These are phyloP conservation scores for Cryptococcus sp. DNA, from an alignment of 1,284 basidiomycete species.

Conservation along the genomic window DNA sequence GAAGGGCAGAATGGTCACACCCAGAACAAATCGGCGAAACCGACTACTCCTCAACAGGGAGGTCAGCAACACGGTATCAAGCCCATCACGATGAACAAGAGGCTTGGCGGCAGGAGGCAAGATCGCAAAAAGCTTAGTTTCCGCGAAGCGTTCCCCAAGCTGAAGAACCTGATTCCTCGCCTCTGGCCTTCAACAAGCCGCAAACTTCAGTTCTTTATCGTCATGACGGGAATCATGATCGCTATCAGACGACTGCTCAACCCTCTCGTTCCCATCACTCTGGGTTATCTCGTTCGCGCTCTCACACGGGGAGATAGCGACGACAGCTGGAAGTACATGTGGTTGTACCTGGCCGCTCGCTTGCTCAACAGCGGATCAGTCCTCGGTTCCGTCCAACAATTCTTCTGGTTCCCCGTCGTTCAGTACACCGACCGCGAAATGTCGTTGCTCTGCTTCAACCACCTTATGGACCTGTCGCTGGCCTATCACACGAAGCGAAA, in stretches of 20 bases:
- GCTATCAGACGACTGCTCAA: conserved; percentile 34
- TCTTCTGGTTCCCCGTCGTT: conserved; percentile 95
- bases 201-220: conserved; percentile 38
- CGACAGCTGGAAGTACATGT: conserved; percentile 37
- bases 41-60: conserved; percentile 2
- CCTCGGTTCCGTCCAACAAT: conserved; percentile 86
- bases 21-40: conserved; percentile 1
- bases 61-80: conserved; percentile 6
- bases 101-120: conserved; percentile 41
- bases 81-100: conserved; percentile 41
- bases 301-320: conserved; percentile 17
- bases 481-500: conserved; percentile 93
- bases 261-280: conserved; percentile 34
- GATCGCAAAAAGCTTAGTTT: conserved; percentile 34
- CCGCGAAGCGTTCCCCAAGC: conserved; percentile 34
- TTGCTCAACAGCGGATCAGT: conserved; percentile 52
- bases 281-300: conserved; percentile 39
- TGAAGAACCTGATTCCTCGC: conserved; percentile 38
- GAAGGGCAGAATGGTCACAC: conserved; percentile 5
- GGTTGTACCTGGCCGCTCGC: conserved; percentile 35
- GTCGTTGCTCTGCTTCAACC: conserved; percentile 87
- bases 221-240: conserved; percentile 33
- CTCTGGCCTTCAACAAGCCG: conserved; percentile 48
- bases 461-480: conserved; percentile 84
- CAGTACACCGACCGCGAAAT: conserved; percentile 92